These are phyloP conservation scores for Lepidium campestre DNA, from an alignment of 441 rosid genomes.

Conservation along the genomic window DNA sequence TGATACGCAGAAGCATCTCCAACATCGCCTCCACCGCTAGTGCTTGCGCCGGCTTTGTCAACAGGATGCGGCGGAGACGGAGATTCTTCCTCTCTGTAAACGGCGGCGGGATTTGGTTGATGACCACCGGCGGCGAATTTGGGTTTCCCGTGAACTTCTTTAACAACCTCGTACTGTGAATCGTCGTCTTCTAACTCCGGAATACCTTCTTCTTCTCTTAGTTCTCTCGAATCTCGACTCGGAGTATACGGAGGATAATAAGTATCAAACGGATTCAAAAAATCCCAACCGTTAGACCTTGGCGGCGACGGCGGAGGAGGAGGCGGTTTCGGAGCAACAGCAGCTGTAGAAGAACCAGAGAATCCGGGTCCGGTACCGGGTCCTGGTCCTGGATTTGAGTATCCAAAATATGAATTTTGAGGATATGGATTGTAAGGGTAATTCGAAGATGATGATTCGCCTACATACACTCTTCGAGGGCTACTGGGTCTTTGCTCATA, in stretches of 20 bases:
- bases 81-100: slow-evolving; percentile 7
- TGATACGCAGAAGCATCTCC: slow-evolving; percentile 44
- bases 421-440: slow-evolving; percentile 26
- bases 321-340: slow-evolving; percentile 47
- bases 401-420: slow-evolving; percentile 21
- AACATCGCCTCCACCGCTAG: slow-evolving; percentile 18
- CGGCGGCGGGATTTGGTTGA: slow-evolving; percentile 18
- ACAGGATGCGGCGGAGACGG: slow-evolving; percentile 25
- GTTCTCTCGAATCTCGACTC: slow-evolving; percentile 63
- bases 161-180: slow-evolving; percentile 60
- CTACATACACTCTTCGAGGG: slow-evolving; percentile 44
- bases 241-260: slow-evolving; percentile 41
- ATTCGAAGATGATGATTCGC: slow-evolving; percentile 52
- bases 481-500: slow-evolving; percentile 58
- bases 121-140: slow-evolving; percentile 34
- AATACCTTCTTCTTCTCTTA: slow-evolving; percentile 89
- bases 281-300: slow-evolving; percentile 65
- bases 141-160: slow-evolving; percentile 54
- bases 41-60: slow-evolving; percentile 23
- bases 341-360: slow-evolving; percentile 25
- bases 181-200: slow-evolving; percentile 92
- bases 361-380: slow-evolving; percentile 27
- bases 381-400: slow-evolving; percentile 18
- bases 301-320: slow-evolving; percentile 88
- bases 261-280: slow-evolving; percentile 60